These are phyloP conservation scores for Lipomyces starkeyi DNA, from an alignment of 805 yeast genomes.

Conservation along the genomic window DNA sequence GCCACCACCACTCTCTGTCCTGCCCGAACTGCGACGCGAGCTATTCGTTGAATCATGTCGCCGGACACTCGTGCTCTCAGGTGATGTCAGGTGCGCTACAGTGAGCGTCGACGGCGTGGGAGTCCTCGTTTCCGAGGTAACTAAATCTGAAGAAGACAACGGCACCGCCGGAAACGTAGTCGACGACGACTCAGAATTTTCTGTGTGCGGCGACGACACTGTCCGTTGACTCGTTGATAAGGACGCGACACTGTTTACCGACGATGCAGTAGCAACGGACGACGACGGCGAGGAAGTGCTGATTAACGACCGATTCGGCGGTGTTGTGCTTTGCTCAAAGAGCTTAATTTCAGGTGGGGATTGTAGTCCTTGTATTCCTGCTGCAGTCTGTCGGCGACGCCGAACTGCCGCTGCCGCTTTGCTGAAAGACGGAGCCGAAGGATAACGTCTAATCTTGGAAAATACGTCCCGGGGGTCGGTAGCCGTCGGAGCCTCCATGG, in stretches of 20 bases:
- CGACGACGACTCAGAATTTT: not conserved
- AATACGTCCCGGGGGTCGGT: conserved; percentile 3
- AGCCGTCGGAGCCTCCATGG: not conserved
- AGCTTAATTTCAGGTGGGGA: not conserved
- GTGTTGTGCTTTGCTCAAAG: not conserved
- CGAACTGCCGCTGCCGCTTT: conserved; percentile 32
- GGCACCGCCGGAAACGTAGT: conserved; percentile 20
- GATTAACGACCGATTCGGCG: not conserved
- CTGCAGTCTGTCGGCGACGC: conserved; percentile 27
- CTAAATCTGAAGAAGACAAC: conserved; percentile 12
- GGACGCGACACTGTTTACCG: conserved; percentile 10
- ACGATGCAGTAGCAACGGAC: conserved; percentile 7
- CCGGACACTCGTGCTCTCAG: not conserved
- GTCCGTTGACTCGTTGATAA: not conserved
- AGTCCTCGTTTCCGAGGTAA: not conserved
- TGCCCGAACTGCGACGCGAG: conserved; percentile 18
- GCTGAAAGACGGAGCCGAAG: conserved; percentile 35
- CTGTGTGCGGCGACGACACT: not conserved
- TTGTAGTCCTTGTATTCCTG: conserved; percentile 18
- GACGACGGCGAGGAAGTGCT: conserved; percentile 4
- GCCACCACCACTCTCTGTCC: conserved; percentile 16
- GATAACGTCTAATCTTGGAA: conserved; percentile 28
- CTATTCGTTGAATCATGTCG: conserved; percentile 7
- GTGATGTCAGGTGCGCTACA: not conserved
- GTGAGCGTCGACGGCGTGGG: conserved; percentile 1